A percentile compares a stretch with the other conserved stretches of the same genome.
These are phyloP conservation scores for Hamamelis virginiana DNA, from an alignment of 164 flowering plant species.

Conservation along the genomic window DNA sequence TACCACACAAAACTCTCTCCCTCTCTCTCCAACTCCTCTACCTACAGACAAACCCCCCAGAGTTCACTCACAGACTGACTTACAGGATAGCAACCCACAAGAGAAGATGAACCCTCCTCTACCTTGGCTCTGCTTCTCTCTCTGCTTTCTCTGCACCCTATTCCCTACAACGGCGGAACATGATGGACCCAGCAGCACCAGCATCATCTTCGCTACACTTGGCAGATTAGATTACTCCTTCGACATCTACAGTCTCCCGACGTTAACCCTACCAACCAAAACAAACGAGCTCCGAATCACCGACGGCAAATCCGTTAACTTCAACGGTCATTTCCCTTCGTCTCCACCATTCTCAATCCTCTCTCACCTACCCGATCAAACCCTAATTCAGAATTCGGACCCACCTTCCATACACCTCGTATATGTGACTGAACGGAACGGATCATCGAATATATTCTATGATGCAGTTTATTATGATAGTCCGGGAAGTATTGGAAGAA, in stretches of 20 bases:
- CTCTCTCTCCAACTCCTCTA: too few relatives aligned
- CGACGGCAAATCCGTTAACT: constrained; percentile 68
- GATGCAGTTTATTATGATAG: constrained; percentile 26
- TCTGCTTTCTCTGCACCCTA: background rate
- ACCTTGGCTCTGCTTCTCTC: constrained; percentile 1
- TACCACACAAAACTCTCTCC: too few relatives aligned
- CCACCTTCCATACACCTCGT: constrained; percentile 26
- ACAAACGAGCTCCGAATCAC: constrained; percentile 53
- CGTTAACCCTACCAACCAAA: constrained; percentile 1
- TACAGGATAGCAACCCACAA: too few relatives aligned
- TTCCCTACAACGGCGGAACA: constrained; percentile 14
- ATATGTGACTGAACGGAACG: constrained; percentile 76
- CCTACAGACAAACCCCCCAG: too few relatives aligned
- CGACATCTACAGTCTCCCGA: constrained; percentile 62
- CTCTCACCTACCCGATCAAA: constrained; percentile 20
- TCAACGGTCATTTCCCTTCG: constrained; percentile 71
- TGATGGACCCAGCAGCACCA: constrained; percentile 14
- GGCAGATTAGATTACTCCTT: constrained; percentile 61
- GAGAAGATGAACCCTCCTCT: background rate
- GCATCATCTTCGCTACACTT: constrained; percentile 62
- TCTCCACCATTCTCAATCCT: constrained; percentile 28
- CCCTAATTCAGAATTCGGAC: constrained; percentile 5
- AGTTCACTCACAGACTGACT: too few relatives aligned
- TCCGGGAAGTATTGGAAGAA: constrained; percentile 15
- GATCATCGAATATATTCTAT: constrained; percentile 45